These are phyloP conservation scores for Annona cherimola DNA, from an alignment of 164 flowering plant species.

Conservation along the genomic window DNA sequence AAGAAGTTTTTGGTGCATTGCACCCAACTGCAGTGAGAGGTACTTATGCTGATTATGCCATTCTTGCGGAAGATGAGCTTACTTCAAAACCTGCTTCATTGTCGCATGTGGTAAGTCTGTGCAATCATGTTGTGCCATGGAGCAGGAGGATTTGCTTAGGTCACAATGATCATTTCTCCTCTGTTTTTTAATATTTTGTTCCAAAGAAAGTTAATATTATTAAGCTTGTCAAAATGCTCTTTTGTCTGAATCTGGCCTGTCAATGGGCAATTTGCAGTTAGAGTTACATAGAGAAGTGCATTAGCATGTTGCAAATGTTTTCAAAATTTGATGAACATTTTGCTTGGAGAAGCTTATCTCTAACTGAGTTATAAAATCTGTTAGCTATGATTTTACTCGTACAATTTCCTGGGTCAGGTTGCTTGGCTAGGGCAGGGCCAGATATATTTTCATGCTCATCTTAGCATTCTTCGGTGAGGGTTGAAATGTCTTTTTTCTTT, in stretches of 20 bases:
- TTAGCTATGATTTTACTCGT: neutral
- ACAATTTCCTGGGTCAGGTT: neutral
- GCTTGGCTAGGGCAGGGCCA: neutral
- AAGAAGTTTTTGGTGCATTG: constrained; percentile 95
- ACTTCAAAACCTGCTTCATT: constrained; percentile 58
- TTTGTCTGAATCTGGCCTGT: too few species aligned
- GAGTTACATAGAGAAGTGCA: too few species aligned
- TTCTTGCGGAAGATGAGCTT: constrained; percentile 78
- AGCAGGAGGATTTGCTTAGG: neutral
- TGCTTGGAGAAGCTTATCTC: neutral
- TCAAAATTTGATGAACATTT: neutral
- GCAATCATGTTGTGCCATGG: neutral
- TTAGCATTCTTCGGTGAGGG: neutral
- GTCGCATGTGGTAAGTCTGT: constrained; percentile 66
- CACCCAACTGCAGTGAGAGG: constrained; percentile 97
- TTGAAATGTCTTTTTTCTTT: neutral
- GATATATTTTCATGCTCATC: neutral
- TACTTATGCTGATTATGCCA: constrained; percentile 86
- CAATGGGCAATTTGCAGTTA: too few species aligned
- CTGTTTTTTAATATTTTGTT: neutral
- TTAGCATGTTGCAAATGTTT: neutral
- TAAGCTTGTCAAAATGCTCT: too few species aligned
- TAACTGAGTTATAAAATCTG: too few species aligned
- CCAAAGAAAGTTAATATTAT: neutral
- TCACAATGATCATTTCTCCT: neutral